phyloP scores from a whole-genome alignment of 352 stramenopile genomes.

The Phytophthora foliorum region DNA sequence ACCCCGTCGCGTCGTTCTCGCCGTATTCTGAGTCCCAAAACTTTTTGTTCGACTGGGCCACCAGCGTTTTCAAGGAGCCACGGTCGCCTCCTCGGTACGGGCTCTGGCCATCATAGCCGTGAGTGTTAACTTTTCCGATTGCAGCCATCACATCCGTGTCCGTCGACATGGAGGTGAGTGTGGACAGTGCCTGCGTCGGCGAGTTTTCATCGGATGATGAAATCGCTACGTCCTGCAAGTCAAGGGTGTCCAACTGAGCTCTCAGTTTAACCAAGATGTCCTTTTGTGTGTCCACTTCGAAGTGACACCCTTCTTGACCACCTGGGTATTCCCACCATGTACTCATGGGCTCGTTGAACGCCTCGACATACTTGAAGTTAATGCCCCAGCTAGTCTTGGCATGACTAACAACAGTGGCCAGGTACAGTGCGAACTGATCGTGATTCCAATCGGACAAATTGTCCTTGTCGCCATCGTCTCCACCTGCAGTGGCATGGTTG shows the following conservation, averaged over 20 bases:
- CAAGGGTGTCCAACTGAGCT: conserved; percentile 40
- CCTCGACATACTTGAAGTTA: conserved; percentile 62
- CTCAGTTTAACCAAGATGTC: conserved; percentile 48
- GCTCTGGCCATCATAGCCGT: conserved; percentile 44
- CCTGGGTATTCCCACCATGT: conserved; percentile 59
- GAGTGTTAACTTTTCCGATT: conserved; percentile 66
- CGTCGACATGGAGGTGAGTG: conserved; percentile 40
- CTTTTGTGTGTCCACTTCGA: conserved; percentile 52
- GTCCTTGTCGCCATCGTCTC: conserved; percentile 44
- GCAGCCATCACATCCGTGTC: conserved; percentile 34
- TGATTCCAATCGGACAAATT: conserved; percentile 61
- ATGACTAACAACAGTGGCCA: conserved; percentile 53
- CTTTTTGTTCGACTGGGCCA: conserved; percentile 40
- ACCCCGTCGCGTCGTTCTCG: conserved; percentile 54
- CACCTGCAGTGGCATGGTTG: conserved; percentile 62
- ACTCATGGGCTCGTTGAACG: conserved; percentile 69
- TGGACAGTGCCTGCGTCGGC: conserved; percentile 41
- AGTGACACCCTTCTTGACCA: conserved; percentile 67
- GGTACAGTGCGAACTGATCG: conserved; percentile 53
- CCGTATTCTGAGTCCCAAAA: conserved; percentile 76
- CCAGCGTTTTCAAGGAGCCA: conserved; percentile 45
- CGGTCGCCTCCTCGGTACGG: conserved; percentile 32
- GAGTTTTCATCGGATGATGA: conserved; percentile 69
- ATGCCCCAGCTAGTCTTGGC: conserved; percentile 57
- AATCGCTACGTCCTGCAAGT: conserved; percentile 44